Conservation (phyloP, 208 protist genomes). For the Tetramitus jugosus region DNA sequence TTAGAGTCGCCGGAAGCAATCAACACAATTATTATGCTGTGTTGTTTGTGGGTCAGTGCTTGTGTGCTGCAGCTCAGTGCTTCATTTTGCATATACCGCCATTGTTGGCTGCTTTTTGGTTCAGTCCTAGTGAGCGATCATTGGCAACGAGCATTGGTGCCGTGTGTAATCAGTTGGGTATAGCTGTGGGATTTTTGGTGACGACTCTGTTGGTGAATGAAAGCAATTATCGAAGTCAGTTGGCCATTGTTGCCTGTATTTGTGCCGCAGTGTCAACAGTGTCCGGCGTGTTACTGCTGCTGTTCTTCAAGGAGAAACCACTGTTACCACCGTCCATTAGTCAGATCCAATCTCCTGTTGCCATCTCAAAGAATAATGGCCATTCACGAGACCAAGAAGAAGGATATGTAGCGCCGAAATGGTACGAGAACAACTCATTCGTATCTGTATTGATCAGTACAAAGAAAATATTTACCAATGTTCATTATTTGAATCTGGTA, state of each 20-base stretch:
- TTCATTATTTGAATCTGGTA: background rate
- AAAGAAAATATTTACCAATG: background rate
- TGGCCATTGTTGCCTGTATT: background rate
- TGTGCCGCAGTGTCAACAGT: background rate
- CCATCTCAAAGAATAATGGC: background rate
- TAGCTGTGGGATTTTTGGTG: background rate
- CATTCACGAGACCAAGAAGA: background rate
- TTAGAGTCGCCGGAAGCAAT: background rate
- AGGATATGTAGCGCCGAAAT: background rate
- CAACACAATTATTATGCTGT: background rate
- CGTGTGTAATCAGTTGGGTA: background rate
- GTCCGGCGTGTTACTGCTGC: background rate
- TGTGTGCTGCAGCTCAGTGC: background rate
- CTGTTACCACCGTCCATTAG: background rate
- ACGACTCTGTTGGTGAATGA: background rate
- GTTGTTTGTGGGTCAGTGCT: background rate
- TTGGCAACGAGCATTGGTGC: background rate
- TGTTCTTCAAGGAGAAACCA: background rate
- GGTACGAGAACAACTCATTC: too few species aligned
- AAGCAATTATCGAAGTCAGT: background rate
- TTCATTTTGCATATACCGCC: background rate
- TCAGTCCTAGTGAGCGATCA: background rate
- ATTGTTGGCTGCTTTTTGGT: background rate
- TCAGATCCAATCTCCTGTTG: background rate
- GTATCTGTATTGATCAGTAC: background rate